phyloP scores from a whole-genome alignment of 2,329 filamentous ascomycete species.

The Sclerotinia subarctica region DNA sequence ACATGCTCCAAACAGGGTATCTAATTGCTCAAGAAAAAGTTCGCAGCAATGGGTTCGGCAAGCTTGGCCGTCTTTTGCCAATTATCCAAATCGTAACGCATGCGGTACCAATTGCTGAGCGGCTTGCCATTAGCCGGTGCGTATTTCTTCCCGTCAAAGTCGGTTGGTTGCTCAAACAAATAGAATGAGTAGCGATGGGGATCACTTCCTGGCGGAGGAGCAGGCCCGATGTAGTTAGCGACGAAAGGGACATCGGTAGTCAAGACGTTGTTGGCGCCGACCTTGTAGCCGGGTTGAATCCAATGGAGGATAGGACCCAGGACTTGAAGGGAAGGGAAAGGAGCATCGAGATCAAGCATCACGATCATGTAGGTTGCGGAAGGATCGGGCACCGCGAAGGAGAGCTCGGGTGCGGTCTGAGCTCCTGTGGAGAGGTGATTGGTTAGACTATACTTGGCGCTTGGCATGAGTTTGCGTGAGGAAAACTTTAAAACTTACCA shows the following conservation, averaged over 20 bases:
- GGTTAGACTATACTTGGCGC: neutral
- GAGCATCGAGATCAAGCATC: slow-evolving; percentile 48
- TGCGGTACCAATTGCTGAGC: slow-evolving; percentile 40
- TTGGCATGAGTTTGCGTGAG: neutral
- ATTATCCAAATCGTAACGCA: slow-evolving; percentile 44
- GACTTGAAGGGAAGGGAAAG: slow-evolving; percentile 42
- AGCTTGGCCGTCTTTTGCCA: slow-evolving; percentile 41
- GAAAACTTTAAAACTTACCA: slow-evolving; percentile 29
- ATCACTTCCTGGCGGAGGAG: slow-evolving; percentile 45
- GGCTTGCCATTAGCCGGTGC: slow-evolving; percentile 40
- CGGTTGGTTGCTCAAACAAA: slow-evolving; percentile 47
- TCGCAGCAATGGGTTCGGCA: slow-evolving; percentile 39
- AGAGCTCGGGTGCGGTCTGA: slow-evolving; percentile 28
- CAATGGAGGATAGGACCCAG: slow-evolving; percentile 49
- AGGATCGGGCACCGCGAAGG: slow-evolving; percentile 22
- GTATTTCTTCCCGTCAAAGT: slow-evolving; percentile 39
- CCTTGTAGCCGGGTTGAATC: slow-evolving; percentile 42
- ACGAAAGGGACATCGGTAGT: slow-evolving; percentile 33
- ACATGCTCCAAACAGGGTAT: neutral
- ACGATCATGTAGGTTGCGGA: slow-evolving; percentile 42
- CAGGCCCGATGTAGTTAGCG: slow-evolving; percentile 45
- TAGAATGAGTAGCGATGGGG: slow-evolving; percentile 51
- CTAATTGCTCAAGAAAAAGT: slow-evolving; percentile 41
- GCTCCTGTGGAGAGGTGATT: slow-evolving; percentile 24
- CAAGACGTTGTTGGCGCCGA: neutral